These are phyloP conservation scores for Lecanicillium sp. DNA, from an alignment of 2,329 filamentous ascomycete genomes.

Conservation along the genomic window DNA sequence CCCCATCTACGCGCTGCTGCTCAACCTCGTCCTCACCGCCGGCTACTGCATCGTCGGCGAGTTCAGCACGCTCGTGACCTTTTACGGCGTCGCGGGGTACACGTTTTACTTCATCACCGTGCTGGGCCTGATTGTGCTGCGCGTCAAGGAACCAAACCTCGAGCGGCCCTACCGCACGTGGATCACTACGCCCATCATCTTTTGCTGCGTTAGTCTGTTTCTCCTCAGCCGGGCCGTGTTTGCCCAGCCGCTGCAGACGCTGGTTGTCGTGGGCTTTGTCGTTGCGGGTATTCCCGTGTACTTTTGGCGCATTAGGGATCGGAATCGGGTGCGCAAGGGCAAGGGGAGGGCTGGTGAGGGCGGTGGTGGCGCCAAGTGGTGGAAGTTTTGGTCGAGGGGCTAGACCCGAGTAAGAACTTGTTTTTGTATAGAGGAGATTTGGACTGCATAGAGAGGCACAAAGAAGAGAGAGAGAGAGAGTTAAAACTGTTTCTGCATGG, in stretches of 20 bases:
- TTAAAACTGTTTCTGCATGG: too few relatives aligned
- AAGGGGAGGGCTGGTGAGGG: slow-evolving; percentile 30
- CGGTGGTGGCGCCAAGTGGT: slow-evolving; percentile 34
- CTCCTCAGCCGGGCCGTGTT: slow-evolving; percentile 83
- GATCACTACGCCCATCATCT: slow-evolving; percentile 95
- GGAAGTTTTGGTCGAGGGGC: slow-evolving; percentile 58
- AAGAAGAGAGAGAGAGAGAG: too few relatives aligned
- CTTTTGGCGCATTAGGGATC: slow-evolving; percentile 72
- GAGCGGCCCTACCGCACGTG: slow-evolving; percentile 91
- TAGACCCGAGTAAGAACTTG: too few relatives aligned
- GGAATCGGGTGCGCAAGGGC: slow-evolving; percentile 36
- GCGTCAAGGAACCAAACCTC: slow-evolving; percentile 78
- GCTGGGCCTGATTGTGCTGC: slow-evolving; percentile 81
- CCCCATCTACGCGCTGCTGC: slow-evolving; percentile 80
- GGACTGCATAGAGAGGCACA: too few relatives aligned
- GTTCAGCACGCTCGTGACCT: slow-evolving; percentile 86
- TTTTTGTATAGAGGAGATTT: too few relatives aligned
- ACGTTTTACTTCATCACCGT: slow-evolving; percentile 97
- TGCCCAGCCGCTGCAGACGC: slow-evolving; percentile 80
- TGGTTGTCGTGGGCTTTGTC: slow-evolving; percentile 81
- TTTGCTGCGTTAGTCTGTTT: slow-evolving; percentile 95
- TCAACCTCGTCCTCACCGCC: slow-evolving; percentile 69
- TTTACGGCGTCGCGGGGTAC: slow-evolving; percentile 95
- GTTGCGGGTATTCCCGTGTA: slow-evolving; percentile 78
- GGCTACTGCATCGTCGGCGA: slow-evolving; percentile 81